phyloP scores from a whole-genome alignment of 1,139 yeast species.

The Debaryomyces sp. region DNA sequence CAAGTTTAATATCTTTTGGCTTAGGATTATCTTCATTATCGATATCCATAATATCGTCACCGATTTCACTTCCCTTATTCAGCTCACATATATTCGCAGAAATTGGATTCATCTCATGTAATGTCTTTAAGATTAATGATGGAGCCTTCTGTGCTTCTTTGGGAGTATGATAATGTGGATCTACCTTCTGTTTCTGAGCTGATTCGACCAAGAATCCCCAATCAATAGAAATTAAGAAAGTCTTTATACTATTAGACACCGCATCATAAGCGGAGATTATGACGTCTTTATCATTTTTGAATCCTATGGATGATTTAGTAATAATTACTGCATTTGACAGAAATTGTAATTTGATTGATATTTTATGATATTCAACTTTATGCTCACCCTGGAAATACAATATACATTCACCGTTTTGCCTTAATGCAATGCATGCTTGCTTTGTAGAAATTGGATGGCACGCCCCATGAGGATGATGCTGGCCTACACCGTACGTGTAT shows the following conservation, averaged over 20 bases:
- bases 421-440: constrained; percentile 70
- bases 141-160: constrained; percentile 36
- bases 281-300: constrained; percentile 51
- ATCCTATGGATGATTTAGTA: constrained; percentile 62
- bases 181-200: constrained; percentile 49
- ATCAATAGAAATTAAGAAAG: constrained; percentile 52
- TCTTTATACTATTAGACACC: constrained; percentile 39
- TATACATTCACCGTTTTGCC: constrained; percentile 63
- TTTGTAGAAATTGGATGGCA: constrained; percentile 70
- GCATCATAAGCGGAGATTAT: constrained; percentile 52
- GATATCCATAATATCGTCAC: constrained; percentile 25
- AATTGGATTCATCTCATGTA: constrained; percentile 35
- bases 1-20: constrained; percentile 17
- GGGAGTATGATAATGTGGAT: constrained; percentile 58
- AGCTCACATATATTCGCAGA: constrained; percentile 14
- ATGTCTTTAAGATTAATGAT: constrained; percentile 21
- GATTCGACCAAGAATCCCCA: constrained; percentile 64
- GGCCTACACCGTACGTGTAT: constrained; percentile 60
- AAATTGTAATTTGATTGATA: constrained; percentile 23
- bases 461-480: constrained; percentile 61
- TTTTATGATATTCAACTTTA: constrained; percentile 56
- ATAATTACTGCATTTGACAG: constrained; percentile 25
- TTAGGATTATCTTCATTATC: constrained; percentile 17
- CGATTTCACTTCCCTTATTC: constrained; percentile 10
- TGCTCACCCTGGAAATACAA: constrained; percentile 66